phyloP scores from a whole-genome alignment of 768 basidiomycete genomes.

The Hortiboletus campestris region DNA sequence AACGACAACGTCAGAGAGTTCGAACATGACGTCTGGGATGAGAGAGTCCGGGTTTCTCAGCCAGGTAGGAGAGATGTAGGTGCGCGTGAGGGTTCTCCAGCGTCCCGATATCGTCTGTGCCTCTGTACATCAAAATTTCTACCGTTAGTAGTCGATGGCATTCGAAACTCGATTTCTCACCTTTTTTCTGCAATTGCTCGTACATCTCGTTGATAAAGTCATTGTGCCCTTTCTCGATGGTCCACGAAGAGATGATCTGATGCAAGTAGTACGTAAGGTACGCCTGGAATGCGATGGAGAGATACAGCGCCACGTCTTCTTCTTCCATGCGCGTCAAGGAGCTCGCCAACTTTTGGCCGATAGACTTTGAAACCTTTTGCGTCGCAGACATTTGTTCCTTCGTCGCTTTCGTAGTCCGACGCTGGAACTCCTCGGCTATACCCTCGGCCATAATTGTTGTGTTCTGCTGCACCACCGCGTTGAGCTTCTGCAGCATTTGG shows the following conservation, averaged over 20 bases:
- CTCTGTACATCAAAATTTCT: not conserved
- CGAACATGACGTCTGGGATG: not conserved
- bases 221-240: not conserved
- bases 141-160: not conserved
- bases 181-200: conserved; percentile 3
- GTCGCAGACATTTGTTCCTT: not conserved
- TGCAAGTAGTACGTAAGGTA: not conserved
- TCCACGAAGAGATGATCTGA: conserved; percentile 13
- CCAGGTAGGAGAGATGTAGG: not conserved
- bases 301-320: not conserved
- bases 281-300: conserved; percentile 12
- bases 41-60: not conserved
- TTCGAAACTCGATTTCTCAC: not conserved
- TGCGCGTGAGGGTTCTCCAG: conserved; percentile 14
- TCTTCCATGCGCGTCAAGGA: conserved; percentile 1
- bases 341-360: conserved; percentile 1
- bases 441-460: conserved; percentile 9
- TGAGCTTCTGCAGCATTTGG: conserved; percentile 9
- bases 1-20: conserved; percentile 7
- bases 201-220: conserved; percentile 7
- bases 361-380: not conserved
- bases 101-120: conserved; percentile 7
- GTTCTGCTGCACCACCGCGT: conserved; percentile 13
- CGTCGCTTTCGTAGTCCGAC: not conserved
- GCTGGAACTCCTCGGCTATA: not conserved